Evolutionary conservation across 345 rosid species (phyloP).

Genomic region (Pistacia atlantica): DNA sequence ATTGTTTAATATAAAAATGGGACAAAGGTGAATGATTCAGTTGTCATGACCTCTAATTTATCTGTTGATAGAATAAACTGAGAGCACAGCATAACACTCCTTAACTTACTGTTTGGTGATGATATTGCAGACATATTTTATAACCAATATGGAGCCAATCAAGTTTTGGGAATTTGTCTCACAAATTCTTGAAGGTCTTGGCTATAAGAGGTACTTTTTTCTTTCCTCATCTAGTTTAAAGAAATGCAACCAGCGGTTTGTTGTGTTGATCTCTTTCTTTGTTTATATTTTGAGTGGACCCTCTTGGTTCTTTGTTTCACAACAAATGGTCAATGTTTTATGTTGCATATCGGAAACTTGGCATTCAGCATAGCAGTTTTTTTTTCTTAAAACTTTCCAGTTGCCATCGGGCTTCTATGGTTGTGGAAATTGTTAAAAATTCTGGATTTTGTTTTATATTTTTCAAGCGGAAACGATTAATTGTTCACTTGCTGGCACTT

Average conservation of each 20-base stretch:
- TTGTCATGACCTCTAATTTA: not conserved
- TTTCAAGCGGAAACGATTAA: not conserved
- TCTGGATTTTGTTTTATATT: not conserved
- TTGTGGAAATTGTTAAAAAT: not conserved
- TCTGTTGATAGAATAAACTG: not conserved
- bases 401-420: not conserved
- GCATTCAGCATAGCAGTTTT: not conserved
- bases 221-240: not conserved
- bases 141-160: conserved; percentile 88
- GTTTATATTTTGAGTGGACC: not conserved
- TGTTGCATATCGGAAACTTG: not conserved
- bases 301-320: not conserved
- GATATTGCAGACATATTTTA: conserved; percentile 79
- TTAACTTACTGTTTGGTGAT: conserved; percentile 3
- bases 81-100: not conserved
- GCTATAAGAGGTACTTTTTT: conserved; percentile 72
- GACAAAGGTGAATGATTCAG: not conserved
- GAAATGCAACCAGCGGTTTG: not conserved
- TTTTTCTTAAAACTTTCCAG: not conserved
- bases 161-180: conserved; percentile 94
- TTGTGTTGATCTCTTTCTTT: not conserved
- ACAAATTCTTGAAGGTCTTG: conserved; percentile 77
- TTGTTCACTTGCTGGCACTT: not conserved
- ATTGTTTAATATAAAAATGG: not conserved
- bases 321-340: not conserved